Base-by-base conservation (phyloP, 1,139 yeast genomes). In the Diutina rugosa region DNA sequence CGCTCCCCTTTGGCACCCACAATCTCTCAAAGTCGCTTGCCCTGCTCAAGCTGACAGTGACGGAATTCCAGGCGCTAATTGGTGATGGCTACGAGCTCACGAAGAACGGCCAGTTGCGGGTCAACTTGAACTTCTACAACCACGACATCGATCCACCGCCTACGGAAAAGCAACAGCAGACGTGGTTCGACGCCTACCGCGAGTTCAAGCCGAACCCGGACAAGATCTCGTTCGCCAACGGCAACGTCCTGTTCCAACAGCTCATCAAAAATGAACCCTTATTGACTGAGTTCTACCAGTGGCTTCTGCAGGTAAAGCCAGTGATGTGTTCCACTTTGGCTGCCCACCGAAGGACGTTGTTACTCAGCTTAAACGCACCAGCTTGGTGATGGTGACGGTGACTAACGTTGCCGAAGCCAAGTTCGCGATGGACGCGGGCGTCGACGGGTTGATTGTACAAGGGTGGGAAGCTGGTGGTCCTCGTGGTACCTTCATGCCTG, bases 381-480 rank as follows among this genome's bases (percentile, higher is more conserved):
- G 78, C 51, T 64, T 74, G 57, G 82, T 81, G 14, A 75, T 80
- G 70, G 84, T 79, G 14, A 63, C 74, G 7, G 77, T 73, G 0
- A 79, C 82, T 0, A 73, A 74, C 3, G 61, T 73, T 0, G 61
- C 62, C 2, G 83, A 79, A 61, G 77, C 76, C 0, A 49, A 61
- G 18, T 54, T 61, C 14, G 61, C 69, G 6, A 30, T 66, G 4
- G 64, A 64, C 0, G 52, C 60, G 0, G 70, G 69, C 0, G 69
- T 71, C 9, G 77, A 76, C 61, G 82, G 79, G 3, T 64, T 78
- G 6, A 65, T 76, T 3, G 65, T 73, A 45, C 84, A 79, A 64
- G 82, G 83, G 0, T 73, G 69, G 63, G 82, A 78, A 62, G 83
- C 83, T 2, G 83, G 83, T 51, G 83, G 83, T 0, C 83, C 79